A percentile compares a stretch with the other conserved stretches of the same genome.
Conservation (phyloP, 805 yeast genomes). For the Tetrapisispora phaffii region DNA sequence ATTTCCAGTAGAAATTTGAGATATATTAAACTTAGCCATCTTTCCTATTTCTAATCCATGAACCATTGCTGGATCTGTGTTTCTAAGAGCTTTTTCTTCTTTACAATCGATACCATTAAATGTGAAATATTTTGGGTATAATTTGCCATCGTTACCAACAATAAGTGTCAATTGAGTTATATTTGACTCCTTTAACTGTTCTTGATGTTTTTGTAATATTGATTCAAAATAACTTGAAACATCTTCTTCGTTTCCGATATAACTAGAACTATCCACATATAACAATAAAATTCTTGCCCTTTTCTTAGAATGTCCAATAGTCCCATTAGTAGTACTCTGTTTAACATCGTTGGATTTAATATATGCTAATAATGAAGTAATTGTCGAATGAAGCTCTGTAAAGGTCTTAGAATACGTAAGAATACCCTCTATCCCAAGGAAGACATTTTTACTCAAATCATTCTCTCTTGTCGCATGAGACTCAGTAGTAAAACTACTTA, state of each 20-base stretch:
- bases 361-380: background rate
- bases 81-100: constrained; percentile 91
- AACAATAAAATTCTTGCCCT: background rate
- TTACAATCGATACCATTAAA: constrained; percentile 77
- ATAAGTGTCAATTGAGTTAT: constrained; percentile 91
- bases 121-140: constrained; percentile 91
- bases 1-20: constrained; percentile 90
- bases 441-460: background rate
- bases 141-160: constrained; percentile 70
- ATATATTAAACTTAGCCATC: constrained; percentile 87
- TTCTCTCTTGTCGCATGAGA: background rate
- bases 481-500: background rate
- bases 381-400: background rate
- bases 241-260: constrained; percentile 60
- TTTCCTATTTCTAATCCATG: constrained; percentile 93
- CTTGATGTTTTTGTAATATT: constrained; percentile 55
- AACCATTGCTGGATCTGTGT: constrained; percentile 96
- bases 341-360: background rate
- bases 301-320: background rate
- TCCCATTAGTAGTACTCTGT: background rate
- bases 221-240: constrained; percentile 53
- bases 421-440: background rate
- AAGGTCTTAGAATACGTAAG: background rate
- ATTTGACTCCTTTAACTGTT: constrained; percentile 57
- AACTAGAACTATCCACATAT: constrained; percentile 37